Conservation (phyloP, 805 yeast genomes). For the Pichia rugopelliculosa region DNA sequence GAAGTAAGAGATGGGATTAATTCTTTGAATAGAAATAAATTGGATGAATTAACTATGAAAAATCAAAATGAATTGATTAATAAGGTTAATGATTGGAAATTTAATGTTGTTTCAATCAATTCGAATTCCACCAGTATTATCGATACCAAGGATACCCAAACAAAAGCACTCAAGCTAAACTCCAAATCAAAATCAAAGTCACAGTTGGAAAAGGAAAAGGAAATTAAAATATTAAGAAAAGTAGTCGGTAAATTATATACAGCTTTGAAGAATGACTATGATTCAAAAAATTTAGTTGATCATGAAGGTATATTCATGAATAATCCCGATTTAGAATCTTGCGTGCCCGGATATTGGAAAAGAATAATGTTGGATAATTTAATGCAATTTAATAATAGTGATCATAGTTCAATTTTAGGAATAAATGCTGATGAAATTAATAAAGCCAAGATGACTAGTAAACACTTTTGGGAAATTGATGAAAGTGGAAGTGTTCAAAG, state of each 20-base stretch:
- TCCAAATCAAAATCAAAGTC: background rate
- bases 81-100: constrained; percentile 7
- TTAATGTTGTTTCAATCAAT: background rate
- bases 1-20: constrained; percentile 1
- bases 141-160: background rate
- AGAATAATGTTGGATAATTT: constrained; percentile 22
- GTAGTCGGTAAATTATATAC: constrained; percentile 1
- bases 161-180: background rate
- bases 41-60: background rate
- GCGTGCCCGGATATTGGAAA: constrained; percentile 25
- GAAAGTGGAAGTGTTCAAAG: constrained; percentile 9
- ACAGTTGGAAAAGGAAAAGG: background rate
- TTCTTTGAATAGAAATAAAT: background rate
- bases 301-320: constrained; percentile 20
- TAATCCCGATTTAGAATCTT: constrained; percentile 25
- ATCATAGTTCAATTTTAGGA: background rate
- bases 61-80: constrained; percentile 3
- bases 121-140: background rate
- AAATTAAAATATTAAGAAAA: background rate
- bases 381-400: constrained; percentile 6
- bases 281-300: constrained; percentile 1
- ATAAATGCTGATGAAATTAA: constrained; percentile 3
- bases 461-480: constrained; percentile 11
- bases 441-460: background rate
- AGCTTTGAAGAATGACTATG: constrained; percentile 5